Evolutionary conservation across 164 flowering plant species (phyloP).

Genomic region (Brasenia schreberi): DNA sequence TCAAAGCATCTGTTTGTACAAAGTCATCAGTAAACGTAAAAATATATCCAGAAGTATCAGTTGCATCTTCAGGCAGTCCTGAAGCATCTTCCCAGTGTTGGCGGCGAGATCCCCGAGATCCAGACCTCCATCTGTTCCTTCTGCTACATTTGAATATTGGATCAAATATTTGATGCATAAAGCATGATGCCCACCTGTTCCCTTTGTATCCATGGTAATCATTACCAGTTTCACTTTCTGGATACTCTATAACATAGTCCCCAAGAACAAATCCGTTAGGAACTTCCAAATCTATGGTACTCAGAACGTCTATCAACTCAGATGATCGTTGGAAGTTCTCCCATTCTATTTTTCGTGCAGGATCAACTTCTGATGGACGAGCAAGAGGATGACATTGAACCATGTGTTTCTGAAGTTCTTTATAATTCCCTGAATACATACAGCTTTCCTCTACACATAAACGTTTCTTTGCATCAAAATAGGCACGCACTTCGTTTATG

Average conservation of each 20-base stretch:
- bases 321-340: slow-evolving; percentile 93
- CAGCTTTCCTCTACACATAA: slow-evolving; percentile 71
- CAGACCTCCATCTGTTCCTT: slow-evolving; percentile 35
- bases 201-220: slow-evolving; percentile 81
- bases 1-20: neutral
- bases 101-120: slow-evolving; percentile 5
- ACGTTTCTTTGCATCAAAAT: slow-evolving; percentile 55
- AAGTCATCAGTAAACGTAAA: neutral
- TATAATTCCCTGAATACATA: slow-evolving; percentile 41
- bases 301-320: slow-evolving; percentile 83
- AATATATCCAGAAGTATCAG: slow-evolving; percentile 40
- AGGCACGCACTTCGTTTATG: slow-evolving; percentile 43
- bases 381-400: slow-evolving; percentile 70
- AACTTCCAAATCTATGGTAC: slow-evolving; percentile 83
- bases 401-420: slow-evolving; percentile 67
- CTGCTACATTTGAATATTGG: slow-evolving; percentile 59
- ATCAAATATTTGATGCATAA: slow-evolving; percentile 42
- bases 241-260: slow-evolving; percentile 94
- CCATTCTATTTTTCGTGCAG: slow-evolving; percentile 88
- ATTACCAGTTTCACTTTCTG: slow-evolving; percentile 63
- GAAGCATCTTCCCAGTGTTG: slow-evolving; percentile 51
- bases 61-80: slow-evolving; percentile 67
- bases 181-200: slow-evolving; percentile 96
- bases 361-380: slow-evolving; percentile 85
- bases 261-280: slow-evolving; percentile 90